Evolutionary conservation across 1,284 basidiomycete genomes (phyloP), one percentile per base, ranked within the genome.

Genomic region (Sanguinoderma infundibulare): DNA sequence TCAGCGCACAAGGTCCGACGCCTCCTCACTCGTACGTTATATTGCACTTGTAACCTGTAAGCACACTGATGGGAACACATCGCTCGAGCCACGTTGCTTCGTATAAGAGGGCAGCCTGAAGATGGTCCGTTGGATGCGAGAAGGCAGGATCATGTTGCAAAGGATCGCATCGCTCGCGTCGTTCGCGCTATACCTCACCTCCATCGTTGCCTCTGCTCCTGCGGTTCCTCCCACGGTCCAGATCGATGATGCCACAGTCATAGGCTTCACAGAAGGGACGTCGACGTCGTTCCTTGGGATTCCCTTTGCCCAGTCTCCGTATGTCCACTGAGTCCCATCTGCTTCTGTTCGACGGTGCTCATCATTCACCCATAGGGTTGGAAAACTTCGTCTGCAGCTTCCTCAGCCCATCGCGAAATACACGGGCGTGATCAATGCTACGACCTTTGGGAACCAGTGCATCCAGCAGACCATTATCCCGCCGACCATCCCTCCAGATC

Each of bases 401-500:
- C 85, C 85, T 0, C 70, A 78, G 49, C 67, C 81, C 0, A 76
- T 77, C 20, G 47, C 71, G 0, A 65, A 76, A 1, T 84, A 84
- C 66, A 76, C 65, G 0, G 77, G 75, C 1, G 71, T 68, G 0
- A 69, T 81, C 54, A 69, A 72, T 24, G 83, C 81, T 1, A 79
- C 76, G 0, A 60, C 69, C 0, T 83, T 76, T 62, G 84, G 83
- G 0, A 72, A 76, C 15, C 72, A 80, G 2, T 87, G 85, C 59
- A 79, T 81, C n/a, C 85, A 86, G 57, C 83, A 85, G 63, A 67
- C 77, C 40, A 20, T 24, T n/a, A n/a, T n/a, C n/a, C n/a, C n/a
- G 7, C 62, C 60, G 0, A 55, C 54, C 14, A 22, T 66, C 2
- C 55, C 62, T 5, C 57, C 69, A 9, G 73, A 73, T 12, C 57